phyloP scores from a whole-genome alignment of 805 yeast genomes.

The Millerozyma miso region DNA sequence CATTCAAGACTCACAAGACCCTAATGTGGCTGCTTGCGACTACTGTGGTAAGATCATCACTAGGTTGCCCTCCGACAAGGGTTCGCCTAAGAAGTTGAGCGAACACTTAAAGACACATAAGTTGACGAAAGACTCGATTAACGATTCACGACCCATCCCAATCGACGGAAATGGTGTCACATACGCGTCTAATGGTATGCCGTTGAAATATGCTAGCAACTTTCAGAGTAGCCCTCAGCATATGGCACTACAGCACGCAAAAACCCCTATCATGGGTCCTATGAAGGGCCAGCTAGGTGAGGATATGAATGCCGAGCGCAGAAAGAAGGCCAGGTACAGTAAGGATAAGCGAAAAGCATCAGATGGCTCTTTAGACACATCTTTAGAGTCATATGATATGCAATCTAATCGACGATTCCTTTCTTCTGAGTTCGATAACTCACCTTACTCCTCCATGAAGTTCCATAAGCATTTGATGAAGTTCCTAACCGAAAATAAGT shows the following conservation, averaged over 20 bases:
- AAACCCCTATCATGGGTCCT: slow-evolving; percentile 6
- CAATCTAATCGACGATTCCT: slow-evolving; percentile 16
- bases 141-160: slow-evolving; percentile 36
- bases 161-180: slow-evolving; percentile 36
- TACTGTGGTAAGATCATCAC: slow-evolving; percentile 47
- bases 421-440: slow-evolving; percentile 33
- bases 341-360: slow-evolving; percentile 7
- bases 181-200: slow-evolving; percentile 28
- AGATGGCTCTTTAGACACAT: slow-evolving; percentile 5
- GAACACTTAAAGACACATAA: slow-evolving; percentile 57
- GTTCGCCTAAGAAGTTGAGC: slow-evolving; percentile 54
- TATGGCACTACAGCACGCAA: slow-evolving; percentile 2
- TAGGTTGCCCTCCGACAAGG: slow-evolving; percentile 50
- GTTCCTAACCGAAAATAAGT: slow-evolving; percentile 49
- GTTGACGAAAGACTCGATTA: slow-evolving; percentile 36
- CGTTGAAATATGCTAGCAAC: slow-evolving; percentile 14
- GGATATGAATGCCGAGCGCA: slow-evolving; percentile 5
- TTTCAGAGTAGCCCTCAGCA: slow-evolving; percentile 3
- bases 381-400: slow-evolving; percentile 7
- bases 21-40: slow-evolving; percentile 52
- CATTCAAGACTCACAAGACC: slow-evolving; percentile 44
- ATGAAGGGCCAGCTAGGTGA: slow-evolving; percentile 2
- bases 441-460: slow-evolving; percentile 41
- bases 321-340: slow-evolving; percentile 5
- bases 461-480: slow-evolving; percentile 49